These are phyloP conservation scores for Penicillium nucicola DNA, from an alignment of 495 filamentous ascomycete species.

Conservation along the genomic window DNA sequence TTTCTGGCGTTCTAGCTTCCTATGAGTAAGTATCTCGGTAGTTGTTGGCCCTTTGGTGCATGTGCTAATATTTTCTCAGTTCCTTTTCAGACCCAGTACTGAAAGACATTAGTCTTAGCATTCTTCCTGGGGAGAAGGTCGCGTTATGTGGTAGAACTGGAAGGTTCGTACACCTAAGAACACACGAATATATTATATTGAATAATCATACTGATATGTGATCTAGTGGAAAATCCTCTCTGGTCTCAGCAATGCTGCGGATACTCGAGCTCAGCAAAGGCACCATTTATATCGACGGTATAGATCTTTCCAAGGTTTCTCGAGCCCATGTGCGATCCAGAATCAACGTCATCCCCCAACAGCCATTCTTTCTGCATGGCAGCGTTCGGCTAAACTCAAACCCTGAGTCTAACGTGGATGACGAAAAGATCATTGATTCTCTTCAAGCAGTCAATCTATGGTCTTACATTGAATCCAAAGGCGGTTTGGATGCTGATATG, in stretches of 20 bases:
- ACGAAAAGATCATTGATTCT: conserved; percentile 35
- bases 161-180: conserved; percentile 19
- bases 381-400: conserved; percentile 47
- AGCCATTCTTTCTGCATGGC: conserved; percentile 44
- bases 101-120: conserved; percentile 7
- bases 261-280: conserved; percentile 32
- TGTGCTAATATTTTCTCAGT: conserved; percentile 4
- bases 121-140: conserved; percentile 36
- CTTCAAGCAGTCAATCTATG: conserved; percentile 37
- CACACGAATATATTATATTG: neutral
- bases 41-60: neutral
- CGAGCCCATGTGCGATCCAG: conserved; percentile 25
- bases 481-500: conserved; percentile 38
- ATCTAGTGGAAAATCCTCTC: conserved; percentile 39
- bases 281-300: conserved; percentile 43
- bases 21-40: conserved; percentile 17
- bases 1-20: conserved; percentile 20
- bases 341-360: conserved; percentile 45
- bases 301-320: conserved; percentile 38
- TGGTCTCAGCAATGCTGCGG: conserved; percentile 39
- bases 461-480: conserved; percentile 33
- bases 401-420: conserved; percentile 24
- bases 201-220: neutral
- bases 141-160: conserved; percentile 47
- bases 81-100: conserved; percentile 16